These are phyloP conservation scores for Zymoseptoria passerinii DNA, from an alignment of 2,329 filamentous ascomycete genomes.

Conservation along the genomic window DNA sequence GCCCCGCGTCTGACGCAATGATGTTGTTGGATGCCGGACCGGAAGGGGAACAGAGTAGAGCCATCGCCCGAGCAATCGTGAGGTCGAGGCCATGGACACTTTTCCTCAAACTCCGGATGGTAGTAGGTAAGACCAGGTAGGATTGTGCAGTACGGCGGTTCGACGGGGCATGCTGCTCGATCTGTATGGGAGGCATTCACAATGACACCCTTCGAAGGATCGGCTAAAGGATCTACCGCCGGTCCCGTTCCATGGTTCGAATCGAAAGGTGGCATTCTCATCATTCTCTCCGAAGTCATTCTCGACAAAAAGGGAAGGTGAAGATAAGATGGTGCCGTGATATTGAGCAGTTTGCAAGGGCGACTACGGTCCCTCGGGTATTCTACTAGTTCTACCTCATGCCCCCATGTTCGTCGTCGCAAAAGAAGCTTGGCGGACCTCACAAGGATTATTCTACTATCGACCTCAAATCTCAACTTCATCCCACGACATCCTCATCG, in stretches of 20 bases:
- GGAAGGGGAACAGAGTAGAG: background rate
- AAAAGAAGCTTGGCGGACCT: background rate
- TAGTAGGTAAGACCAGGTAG: no score
- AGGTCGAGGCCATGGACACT: background rate
- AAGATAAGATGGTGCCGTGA: background rate
- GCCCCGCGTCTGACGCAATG: background rate
- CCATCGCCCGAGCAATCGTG: background rate
- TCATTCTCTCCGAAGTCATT: background rate
- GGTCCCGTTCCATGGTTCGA: background rate
- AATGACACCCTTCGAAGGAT: no score
- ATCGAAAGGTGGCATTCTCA: background rate
- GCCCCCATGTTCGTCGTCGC: background rate
- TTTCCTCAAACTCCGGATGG: background rate
- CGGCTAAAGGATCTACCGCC: background rate
- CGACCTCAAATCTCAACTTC: background rate
- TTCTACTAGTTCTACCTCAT: no score
- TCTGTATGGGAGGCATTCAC: no score
- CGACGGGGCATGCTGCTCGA: background rate
- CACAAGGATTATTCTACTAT: background rate
- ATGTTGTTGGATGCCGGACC: background rate
- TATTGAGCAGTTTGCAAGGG: no score
- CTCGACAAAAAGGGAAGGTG: no score
- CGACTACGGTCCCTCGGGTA: no score
- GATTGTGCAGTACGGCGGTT: background rate
- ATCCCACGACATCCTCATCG: background rate